Evolutionary conservation across 1,284 basidiomycete species (phyloP).

Genomic region (Amylostereum areolatum): DNA sequence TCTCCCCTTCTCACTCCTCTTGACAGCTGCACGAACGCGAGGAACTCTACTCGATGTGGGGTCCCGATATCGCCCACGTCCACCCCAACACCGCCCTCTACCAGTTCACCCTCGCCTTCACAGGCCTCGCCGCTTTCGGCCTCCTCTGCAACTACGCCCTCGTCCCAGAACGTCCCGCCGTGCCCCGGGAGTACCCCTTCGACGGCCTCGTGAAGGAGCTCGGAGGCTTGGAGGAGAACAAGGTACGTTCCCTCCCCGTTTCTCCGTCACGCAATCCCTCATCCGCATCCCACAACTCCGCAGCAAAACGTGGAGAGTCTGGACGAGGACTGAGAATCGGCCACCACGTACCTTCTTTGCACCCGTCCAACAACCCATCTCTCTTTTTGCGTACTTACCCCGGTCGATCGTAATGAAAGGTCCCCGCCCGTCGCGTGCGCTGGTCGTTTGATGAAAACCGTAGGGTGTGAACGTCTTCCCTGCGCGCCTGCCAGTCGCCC

Average conservation of each 20-base stretch:
- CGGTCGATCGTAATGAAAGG: neutral
- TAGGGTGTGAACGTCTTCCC: too few species aligned
- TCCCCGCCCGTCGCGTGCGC: neutral
- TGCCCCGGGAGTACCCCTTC: conserved; percentile 69
- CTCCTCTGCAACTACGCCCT: conserved; percentile 46
- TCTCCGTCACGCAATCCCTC: neutral
- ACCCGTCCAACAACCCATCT: neutral
- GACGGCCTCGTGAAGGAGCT: conserved; percentile 67
- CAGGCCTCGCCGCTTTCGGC: conserved; percentile 55
- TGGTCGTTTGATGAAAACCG: too few species aligned
- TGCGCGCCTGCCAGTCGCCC: too few species aligned
- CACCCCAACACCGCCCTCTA: conserved; percentile 51
- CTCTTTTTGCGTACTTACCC: neutral
- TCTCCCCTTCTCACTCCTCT: conserved; percentile 4
- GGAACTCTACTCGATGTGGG: conserved; percentile 85
- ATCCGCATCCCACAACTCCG: neutral
- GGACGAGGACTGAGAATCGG: conserved; percentile 17
- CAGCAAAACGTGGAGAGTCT: conserved; percentile 16
- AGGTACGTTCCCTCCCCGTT: conserved; percentile 37
- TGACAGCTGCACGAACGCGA: conserved; percentile 77
- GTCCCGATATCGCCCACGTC: conserved; percentile 67
- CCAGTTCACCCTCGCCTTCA: conserved; percentile 56
- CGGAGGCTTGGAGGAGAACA: conserved; percentile 68
- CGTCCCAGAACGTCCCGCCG: conserved; percentile 52
- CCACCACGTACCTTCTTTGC: neutral